A percentile compares a stretch with the other conserved stretches of the same genome.
Evolutionary conservation across 192 early-diverging fungal genomes (phyloP).

Genomic region (Coemansia sp.): DNA sequence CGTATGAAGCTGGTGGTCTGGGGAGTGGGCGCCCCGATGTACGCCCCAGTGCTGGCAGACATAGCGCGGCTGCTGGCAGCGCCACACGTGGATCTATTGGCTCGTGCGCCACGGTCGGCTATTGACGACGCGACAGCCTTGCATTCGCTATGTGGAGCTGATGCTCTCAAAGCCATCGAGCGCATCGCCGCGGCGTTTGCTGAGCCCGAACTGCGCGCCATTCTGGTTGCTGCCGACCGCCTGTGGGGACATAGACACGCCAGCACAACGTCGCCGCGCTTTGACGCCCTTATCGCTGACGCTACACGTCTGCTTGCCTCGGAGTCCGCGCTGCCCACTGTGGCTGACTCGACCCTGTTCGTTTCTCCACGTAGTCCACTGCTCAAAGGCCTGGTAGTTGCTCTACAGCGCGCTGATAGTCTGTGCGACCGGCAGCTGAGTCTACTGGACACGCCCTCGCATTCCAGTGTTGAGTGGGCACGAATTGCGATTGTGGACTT

Average conservation of each 20-base stretch:
- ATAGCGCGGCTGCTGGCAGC: slow-evolving; percentile 21
- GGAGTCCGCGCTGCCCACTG: not conserved
- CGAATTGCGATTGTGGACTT: slow-evolving; percentile 26
- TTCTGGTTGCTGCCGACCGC: slow-evolving; percentile 31
- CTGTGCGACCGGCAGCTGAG: slow-evolving; percentile 40
- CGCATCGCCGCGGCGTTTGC: slow-evolving; percentile 38
- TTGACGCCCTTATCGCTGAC: not conserved
- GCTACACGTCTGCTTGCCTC: not conserved
- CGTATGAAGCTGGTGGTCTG: slow-evolving; percentile 43
- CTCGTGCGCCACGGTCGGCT: slow-evolving; percentile 10
- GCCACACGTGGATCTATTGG: slow-evolving; percentile 32
- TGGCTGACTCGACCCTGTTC: slow-evolving; percentile 20
- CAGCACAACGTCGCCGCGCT: not conserved
- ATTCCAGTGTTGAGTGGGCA: slow-evolving; percentile 35
- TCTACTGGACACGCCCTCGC: slow-evolving; percentile 27
- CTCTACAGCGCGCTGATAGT: slow-evolving; percentile 30
- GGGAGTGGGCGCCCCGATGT: slow-evolving; percentile 31
- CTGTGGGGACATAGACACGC: not conserved
- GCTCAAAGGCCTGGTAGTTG: slow-evolving; percentile 12
- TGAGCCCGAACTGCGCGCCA: slow-evolving; percentile 27
- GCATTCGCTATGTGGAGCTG: slow-evolving; percentile 15
- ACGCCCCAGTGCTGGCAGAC: slow-evolving; percentile 30
- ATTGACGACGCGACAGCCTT: slow-evolving; percentile 31
- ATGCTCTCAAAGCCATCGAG: slow-evolving; percentile 38
- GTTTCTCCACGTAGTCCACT: slow-evolving; percentile 5